A percentile compares a stretch with the other conserved stretches of the same genome.
Evolutionary conservation across 2,329 filamentous ascomycete genomes (phyloP).

Genomic region (Xylaria sp.): DNA sequence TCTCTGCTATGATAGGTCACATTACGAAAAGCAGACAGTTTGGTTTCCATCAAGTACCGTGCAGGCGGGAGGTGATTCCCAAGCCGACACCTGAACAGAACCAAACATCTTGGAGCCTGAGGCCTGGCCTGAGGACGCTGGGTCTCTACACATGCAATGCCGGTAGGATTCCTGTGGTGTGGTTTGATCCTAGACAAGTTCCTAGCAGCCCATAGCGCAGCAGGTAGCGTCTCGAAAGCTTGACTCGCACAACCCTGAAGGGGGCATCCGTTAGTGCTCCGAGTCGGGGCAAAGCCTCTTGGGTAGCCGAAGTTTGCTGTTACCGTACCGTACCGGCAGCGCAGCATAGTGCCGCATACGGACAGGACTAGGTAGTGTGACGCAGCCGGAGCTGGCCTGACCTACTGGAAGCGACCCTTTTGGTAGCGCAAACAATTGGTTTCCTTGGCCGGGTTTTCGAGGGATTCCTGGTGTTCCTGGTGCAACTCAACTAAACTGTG

Average conservation of each 20-base stretch:
- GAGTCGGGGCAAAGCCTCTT: background rate
- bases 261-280: background rate
- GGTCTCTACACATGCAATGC: background rate
- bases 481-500: no score
- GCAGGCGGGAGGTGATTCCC: no score
- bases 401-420: background rate
- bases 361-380: conserved; percentile 10
- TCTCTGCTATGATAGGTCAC: conserved; percentile 9
- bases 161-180: background rate
- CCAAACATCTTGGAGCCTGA: no score
- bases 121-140: background rate
- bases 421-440: background rate
- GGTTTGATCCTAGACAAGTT: background rate
- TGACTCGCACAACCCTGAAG: conserved; percentile 20
- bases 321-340: conserved; percentile 21
- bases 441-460: background rate
- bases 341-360: conserved; percentile 19
- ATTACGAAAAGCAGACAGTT: background rate
- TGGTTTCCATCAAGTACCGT: background rate
- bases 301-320: conserved; percentile 5
- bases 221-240: background rate
- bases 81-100: no score
- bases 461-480: background rate
- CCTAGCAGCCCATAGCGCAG: background rate
- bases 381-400: background rate